A percentile compares a stretch with the other conserved stretches of the same genome.
These are phyloP conservation scores for Phascolomyces articulosus DNA, from an alignment of 371 early-diverging fungal species.

Conservation along the genomic window DNA sequence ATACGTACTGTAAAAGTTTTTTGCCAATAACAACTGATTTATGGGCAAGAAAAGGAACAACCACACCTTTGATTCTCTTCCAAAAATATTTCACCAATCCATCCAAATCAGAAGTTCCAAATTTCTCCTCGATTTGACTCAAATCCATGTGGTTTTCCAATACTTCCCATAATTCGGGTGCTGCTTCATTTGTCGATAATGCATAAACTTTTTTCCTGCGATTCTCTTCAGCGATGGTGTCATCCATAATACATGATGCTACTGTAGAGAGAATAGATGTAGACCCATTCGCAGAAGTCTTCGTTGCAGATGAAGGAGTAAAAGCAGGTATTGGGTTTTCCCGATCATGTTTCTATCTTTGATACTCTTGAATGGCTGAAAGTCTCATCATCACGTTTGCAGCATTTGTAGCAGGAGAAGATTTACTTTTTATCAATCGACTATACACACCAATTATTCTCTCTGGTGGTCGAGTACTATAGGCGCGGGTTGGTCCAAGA, in stretches of 20 bases:
- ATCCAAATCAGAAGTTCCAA: neutral
- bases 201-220: neutral
- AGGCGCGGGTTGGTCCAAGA: slow-evolving; percentile 2
- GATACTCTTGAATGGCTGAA: neutral
- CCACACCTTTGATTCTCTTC: neutral
- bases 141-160: neutral
- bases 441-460: slow-evolving; percentile 5
- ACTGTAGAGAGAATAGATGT: too few relatives aligned
- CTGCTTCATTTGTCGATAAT: neutral
- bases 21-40: slow-evolving; percentile 1
- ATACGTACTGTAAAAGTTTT: neutral
- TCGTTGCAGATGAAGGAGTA: neutral
- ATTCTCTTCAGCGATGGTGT: too few relatives aligned
- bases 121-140: neutral
- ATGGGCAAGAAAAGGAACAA: too few relatives aligned
- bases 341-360: neutral
- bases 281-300: neutral
- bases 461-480: slow-evolving; percentile 1
- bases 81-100: neutral
- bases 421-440: neutral
- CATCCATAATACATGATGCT: too few relatives aligned
- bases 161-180: neutral
- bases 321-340: neutral
- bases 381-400: slow-evolving; percentile 1
- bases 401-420: neutral